A percentile compares a stretch with the other conserved stretches of the same genome.
Evolutionary conservation across 179 eudicot genomes (phyloP).

Genomic region (Silene noctiflora): DNA sequence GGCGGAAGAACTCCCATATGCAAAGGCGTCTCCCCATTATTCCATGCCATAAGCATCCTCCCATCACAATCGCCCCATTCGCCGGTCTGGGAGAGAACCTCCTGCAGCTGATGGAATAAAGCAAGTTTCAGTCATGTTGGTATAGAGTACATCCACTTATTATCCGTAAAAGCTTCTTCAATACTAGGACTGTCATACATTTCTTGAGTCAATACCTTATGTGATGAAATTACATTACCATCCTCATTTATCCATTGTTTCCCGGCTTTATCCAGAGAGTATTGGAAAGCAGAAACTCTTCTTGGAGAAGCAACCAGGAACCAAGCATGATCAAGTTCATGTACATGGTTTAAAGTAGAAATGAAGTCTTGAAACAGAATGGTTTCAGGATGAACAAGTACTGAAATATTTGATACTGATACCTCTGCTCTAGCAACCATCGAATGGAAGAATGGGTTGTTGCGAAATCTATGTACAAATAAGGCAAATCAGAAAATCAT

Average conservation of each 20-base stretch:
- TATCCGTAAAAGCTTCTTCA: background rate
- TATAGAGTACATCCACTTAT: slow-evolving; percentile 18
- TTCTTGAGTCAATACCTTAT: slow-evolving; percentile 48
- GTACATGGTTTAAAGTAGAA: slow-evolving; percentile 48
- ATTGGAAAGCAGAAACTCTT: slow-evolving; percentile 51
- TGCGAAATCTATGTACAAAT: slow-evolving; percentile 49
- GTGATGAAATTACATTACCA: slow-evolving; percentile 37
- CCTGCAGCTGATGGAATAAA: slow-evolving; percentile 79
- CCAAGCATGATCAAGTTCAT: slow-evolving; percentile 87
- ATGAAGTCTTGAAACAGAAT: slow-evolving; percentile 68
- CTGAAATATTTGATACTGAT: slow-evolving; percentile 64
- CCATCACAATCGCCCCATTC: slow-evolving; percentile 41
- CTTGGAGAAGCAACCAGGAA: slow-evolving; percentile 63
- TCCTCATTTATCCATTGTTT: slow-evolving; percentile 59
- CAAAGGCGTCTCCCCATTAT: slow-evolving; percentile 65
- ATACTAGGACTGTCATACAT: background rate
- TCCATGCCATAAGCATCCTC: slow-evolving; percentile 86
- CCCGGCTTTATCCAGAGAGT: slow-evolving; percentile 51
- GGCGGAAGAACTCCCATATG: slow-evolving; percentile 91
- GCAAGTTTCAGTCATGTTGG: slow-evolving; percentile 23
- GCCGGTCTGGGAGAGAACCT: slow-evolving; percentile 37
- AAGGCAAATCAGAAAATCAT: slow-evolving; percentile 19
- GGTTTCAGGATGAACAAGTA: slow-evolving; percentile 67
- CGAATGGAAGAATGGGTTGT: slow-evolving; percentile 84
- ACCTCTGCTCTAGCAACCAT: slow-evolving; percentile 85